Percentiles rank a stretch among this genome's conserved stretches.
Evolutionary conservation across 345 rosid species (phyloP).

Genomic region (Salix suchowensis): DNA sequence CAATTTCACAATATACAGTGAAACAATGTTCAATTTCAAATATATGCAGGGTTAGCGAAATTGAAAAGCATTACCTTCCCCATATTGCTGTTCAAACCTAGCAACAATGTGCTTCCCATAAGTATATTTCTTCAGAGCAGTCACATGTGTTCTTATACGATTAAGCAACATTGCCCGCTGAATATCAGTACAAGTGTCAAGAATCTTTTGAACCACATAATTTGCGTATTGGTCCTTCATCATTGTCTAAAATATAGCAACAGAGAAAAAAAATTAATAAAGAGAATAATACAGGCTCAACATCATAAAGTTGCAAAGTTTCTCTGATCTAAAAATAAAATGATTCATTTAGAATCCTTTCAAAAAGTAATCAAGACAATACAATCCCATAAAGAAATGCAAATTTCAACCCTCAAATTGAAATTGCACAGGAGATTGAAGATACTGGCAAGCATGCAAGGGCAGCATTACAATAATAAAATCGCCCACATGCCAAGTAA

Average conservation of each 20-base stretch:
- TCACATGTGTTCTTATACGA: conserved; percentile 59
- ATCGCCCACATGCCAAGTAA: background rate
- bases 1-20: background rate
- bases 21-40: background rate
- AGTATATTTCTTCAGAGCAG: conserved; percentile 88
- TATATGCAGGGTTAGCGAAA: background rate
- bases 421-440: background rate
- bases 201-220: conserved; percentile 91
- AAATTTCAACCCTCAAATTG: background rate
- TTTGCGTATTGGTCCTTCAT: conserved; percentile 98
- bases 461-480: background rate
- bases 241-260: conserved; percentile 53
- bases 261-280: background rate
- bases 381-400: background rate
- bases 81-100: conserved; percentile 78
- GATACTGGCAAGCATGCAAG: background rate
- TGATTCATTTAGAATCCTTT: background rate
- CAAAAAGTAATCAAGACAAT: background rate
- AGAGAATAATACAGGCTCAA: background rate
- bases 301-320: no score
- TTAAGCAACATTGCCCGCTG: conserved; percentile 64
- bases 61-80: conserved; percentile 52
- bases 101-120: conserved; percentile 98
- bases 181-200: conserved; percentile 62
- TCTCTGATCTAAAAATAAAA: no score